A percentile compares a stretch with the other conserved stretches of the same genome.
Conservation (phyloP, 176 grass and related monocot genomes). For the Bothriochloa decipiens region DNA sequence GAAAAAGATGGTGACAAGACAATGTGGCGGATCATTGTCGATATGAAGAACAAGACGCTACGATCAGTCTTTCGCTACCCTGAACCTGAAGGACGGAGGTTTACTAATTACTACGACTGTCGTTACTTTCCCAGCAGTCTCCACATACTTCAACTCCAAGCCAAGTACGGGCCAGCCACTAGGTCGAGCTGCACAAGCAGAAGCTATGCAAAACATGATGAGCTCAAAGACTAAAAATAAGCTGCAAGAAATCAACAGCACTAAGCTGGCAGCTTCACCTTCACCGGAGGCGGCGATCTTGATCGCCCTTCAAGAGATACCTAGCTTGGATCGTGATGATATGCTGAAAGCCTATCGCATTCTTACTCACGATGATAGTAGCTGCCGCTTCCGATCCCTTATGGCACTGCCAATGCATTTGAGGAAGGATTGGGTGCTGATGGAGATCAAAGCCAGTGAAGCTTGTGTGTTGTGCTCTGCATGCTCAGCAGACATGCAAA, state of each 20-base stretch:
- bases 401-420: neutral
- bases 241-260: too few relatives aligned
- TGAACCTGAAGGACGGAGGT: too few relatives aligned
- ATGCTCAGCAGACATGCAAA: too few relatives aligned
- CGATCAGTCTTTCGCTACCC: too few relatives aligned
- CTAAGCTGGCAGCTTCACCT: neutral
- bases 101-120: too few relatives aligned
- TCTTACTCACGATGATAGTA: neutral
- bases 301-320: neutral
- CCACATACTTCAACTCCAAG: neutral
- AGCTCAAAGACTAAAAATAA: too few relatives aligned
- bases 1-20: too few relatives aligned
- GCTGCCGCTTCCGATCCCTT: neutral
- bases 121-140: neutral
- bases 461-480: neutral
- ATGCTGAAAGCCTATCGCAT: neutral
- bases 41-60: too few relatives aligned
- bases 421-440: constrained; percentile 11
- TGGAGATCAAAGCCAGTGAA: neutral
- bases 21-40: too few relatives aligned
- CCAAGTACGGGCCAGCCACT: too few relatives aligned
- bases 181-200: too few relatives aligned
- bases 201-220: neutral
- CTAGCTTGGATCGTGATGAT: neutral
- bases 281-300: neutral